Conservation (phyloP, 768 basidiomycete species). For the Mycena pura region DNA sequence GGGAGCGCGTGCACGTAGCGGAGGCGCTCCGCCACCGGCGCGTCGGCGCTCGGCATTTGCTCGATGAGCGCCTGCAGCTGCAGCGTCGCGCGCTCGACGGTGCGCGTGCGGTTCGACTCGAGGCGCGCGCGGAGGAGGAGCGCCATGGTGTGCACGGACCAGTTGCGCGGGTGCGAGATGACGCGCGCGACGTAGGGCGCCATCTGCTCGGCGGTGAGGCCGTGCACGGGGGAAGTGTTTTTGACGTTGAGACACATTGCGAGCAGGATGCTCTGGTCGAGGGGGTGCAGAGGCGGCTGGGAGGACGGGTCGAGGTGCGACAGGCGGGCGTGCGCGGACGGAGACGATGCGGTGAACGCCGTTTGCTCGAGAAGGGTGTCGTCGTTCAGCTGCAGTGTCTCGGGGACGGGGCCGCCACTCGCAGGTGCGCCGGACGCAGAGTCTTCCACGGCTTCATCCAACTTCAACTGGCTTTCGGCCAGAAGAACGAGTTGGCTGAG, state of each 20-base stretch:
- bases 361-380: constrained; percentile 96
- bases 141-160: constrained; percentile 97
- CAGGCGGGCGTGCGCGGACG: constrained; percentile 53
- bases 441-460: constrained; percentile 8
- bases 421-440: constrained; percentile 10
- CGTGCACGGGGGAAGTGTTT: constrained; percentile 89
- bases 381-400: constrained; percentile 86
- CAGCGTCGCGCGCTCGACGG: constrained; percentile 89
- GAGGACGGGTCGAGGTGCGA: constrained; percentile 79
- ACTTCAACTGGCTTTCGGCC: constrained; percentile 74
- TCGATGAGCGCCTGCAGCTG: constrained; percentile 96
- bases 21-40: constrained; percentile 74
- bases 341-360: constrained; percentile 80
- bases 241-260: constrained; percentile 89
- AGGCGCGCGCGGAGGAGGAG: constrained; percentile 91
- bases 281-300: constrained; percentile 88
- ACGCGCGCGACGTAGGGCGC: constrained; percentile 89
- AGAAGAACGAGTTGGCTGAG: constrained; percentile 91
- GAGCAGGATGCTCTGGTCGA: constrained; percentile 93
- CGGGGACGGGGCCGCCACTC: constrained; percentile 58
- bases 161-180: constrained; percentile 88
- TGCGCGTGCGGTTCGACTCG: constrained; percentile 87
- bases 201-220: constrained; percentile 93
- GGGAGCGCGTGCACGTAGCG: constrained; percentile 81
- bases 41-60: constrained; percentile 92